A percentile compares a stretch with the other conserved stretches of the same genome.
Conservation (phyloP, 2,329 filamentous ascomycete genomes). For the Fusarium oxysporum region DNA sequence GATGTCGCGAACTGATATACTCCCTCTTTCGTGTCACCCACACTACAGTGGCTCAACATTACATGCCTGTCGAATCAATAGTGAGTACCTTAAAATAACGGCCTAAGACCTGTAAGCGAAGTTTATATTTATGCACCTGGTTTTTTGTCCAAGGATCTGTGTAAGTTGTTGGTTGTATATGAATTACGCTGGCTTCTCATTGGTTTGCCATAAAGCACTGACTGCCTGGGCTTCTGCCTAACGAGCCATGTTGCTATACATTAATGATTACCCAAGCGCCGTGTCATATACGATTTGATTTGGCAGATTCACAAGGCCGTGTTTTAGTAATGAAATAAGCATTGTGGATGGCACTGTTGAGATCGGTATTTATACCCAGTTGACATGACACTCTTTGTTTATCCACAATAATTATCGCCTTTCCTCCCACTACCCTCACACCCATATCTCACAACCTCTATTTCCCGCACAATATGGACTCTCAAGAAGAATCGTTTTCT, state of each 20-base stretch:
- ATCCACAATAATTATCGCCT: background rate
- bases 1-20: background rate
- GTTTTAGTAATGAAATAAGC: background rate
- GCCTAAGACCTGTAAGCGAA: no score
- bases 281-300: background rate
- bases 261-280: background rate
- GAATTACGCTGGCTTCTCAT: background rate
- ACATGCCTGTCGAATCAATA: background rate
- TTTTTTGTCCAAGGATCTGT: background rate
- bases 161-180: background rate
- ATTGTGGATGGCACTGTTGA: background rate
- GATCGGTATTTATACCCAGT: background rate
- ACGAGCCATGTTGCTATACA: background rate
- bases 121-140: background rate
- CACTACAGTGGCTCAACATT: background rate
- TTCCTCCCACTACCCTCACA: background rate
- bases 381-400: background rate
- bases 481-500: background rate
- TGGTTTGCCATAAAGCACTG: background rate
- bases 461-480: constrained; percentile 1
- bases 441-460: no score
- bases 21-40: background rate
- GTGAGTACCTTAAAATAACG: background rate
- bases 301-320: background rate
- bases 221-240: constrained; percentile 22